A percentile compares a stretch with the other conserved stretches of the same genome.
These are phyloP conservation scores for Nicotiana tomentosiformis DNA, from an alignment of 257 asterid genomes.

Conservation along the genomic window DNA sequence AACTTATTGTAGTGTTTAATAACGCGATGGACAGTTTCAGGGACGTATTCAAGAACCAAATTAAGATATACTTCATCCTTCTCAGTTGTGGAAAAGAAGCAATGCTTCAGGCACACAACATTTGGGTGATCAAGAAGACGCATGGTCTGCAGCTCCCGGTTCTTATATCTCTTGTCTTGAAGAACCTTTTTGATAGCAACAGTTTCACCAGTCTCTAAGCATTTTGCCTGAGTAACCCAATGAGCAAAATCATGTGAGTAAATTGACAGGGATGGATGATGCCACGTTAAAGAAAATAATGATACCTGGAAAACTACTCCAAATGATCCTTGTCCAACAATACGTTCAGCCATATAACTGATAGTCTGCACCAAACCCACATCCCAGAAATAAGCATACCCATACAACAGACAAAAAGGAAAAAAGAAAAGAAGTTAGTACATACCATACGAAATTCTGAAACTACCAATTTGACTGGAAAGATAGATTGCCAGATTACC, in stretches of 20 bases:
- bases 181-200: slow-evolving; percentile 95
- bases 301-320: slow-evolving; percentile 89
- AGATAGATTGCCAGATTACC: slow-evolving; percentile 29
- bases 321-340: slow-evolving; percentile 89
- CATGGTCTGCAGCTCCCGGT: slow-evolving; percentile 93
- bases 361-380: slow-evolving; percentile 46
- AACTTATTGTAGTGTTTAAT: slow-evolving; percentile 79
- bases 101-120: slow-evolving; percentile 84
- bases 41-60: slow-evolving; percentile 92
- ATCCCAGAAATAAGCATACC: neutral
- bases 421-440: neutral
- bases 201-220: slow-evolving; percentile 89
- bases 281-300: slow-evolving; percentile 9
- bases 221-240: slow-evolving; percentile 67
- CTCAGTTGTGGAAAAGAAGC: slow-evolving; percentile 96
- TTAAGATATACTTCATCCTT: slow-evolving; percentile 89
- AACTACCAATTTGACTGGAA: neutral
- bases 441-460: neutral
- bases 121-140: slow-evolving; percentile 95
- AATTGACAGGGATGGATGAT: neutral
- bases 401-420: neutral
- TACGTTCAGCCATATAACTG: slow-evolving; percentile 91
- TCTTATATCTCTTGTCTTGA: slow-evolving; percentile 93
- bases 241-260: slow-evolving; percentile 11
- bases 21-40: slow-evolving; percentile 93